phyloP scores from a whole-genome alignment of 2,329 filamentous ascomycete species.

The Sclerotinia nivalis region DNA sequence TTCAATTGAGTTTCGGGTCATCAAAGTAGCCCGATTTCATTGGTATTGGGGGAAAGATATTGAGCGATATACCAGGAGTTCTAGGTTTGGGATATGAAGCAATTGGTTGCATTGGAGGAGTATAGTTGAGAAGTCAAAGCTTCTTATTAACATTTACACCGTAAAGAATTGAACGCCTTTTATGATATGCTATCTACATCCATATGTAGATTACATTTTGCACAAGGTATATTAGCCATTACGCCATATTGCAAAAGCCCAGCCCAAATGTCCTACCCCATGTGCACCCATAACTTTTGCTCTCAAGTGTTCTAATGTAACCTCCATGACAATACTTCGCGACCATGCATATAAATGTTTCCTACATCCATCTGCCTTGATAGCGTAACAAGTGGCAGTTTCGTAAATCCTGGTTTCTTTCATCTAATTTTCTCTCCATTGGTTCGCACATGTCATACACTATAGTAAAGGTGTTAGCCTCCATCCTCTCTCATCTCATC shows the following conservation, averaged over 20 bases:
- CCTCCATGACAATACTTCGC: background rate
- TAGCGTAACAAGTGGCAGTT: background rate
- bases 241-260: constrained; percentile 1
- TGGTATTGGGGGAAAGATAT: background rate
- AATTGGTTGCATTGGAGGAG: background rate
- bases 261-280: background rate
- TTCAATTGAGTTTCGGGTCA: constrained; percentile 14
- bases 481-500: background rate
- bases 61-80: constrained; percentile 31
- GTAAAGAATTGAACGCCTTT: constrained; percentile 3
- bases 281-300: background rate
- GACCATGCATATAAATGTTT: background rate
- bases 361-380: background rate
- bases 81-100: background rate
- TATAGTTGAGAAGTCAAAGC: background rate
- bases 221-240: constrained; percentile 10
- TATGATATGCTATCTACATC: constrained; percentile 9
- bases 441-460: constrained; percentile 67
- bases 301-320: background rate
- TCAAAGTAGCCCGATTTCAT: background rate
- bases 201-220: constrained; percentile 18
- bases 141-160: background rate
- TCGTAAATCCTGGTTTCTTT: background rate
- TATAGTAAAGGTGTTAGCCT: constrained; percentile 35
- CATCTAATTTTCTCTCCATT: constrained; percentile 65